These are phyloP conservation scores for Leishmania tarentolae DNA, from an alignment of 208 protist genomes.

Conservation along the genomic window DNA sequence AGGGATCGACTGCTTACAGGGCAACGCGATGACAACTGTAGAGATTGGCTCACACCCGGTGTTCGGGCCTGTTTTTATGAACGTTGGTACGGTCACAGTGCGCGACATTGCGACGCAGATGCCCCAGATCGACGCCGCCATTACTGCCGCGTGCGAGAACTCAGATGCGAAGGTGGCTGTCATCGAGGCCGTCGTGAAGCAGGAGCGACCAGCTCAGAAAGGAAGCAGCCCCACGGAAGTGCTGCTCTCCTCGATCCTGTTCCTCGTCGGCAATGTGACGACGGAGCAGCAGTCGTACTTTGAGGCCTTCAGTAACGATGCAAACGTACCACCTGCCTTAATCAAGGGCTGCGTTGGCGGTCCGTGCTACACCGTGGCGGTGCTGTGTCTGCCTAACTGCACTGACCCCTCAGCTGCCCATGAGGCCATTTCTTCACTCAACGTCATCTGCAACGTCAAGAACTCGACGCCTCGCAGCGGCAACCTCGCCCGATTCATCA, in stretches of 20 bases:
- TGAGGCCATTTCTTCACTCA: slow-evolving; percentile 29
- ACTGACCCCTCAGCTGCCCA: slow-evolving; percentile 14
- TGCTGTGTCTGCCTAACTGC: slow-evolving; percentile 40
- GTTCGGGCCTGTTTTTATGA: slow-evolving; percentile 58
- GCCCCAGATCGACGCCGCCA: slow-evolving; percentile 26
- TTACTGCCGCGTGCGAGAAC: slow-evolving; percentile 26
- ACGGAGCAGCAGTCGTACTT: slow-evolving; percentile 33
- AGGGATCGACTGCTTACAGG: slow-evolving; percentile 31
- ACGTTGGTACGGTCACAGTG: slow-evolving; percentile 36
- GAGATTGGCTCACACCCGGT: slow-evolving; percentile 61
- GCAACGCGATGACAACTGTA: slow-evolving; percentile 14
- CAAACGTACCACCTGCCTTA: slow-evolving; percentile 32
- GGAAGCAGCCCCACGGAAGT: slow-evolving; percentile 35
- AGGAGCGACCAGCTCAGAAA: slow-evolving; percentile 43
- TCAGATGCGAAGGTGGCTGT: slow-evolving; percentile 38
- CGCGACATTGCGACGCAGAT: slow-evolving; percentile 16
- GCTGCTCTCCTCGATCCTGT: slow-evolving; percentile 49
- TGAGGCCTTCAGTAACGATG: slow-evolving; percentile 36
- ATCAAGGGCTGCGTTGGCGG: slow-evolving; percentile 56
- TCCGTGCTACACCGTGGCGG: slow-evolving; percentile 43
- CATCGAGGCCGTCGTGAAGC: slow-evolving; percentile 59
- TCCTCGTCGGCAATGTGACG: slow-evolving; percentile 43
- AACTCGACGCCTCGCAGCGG: slow-evolving; percentile 62
- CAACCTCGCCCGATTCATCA: slow-evolving; percentile 59
- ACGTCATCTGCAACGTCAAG: slow-evolving; percentile 29